phyloP scores from a whole-genome alignment of 2,329 filamentous ascomycete species.

The Trichoderma lentiforme region DNA sequence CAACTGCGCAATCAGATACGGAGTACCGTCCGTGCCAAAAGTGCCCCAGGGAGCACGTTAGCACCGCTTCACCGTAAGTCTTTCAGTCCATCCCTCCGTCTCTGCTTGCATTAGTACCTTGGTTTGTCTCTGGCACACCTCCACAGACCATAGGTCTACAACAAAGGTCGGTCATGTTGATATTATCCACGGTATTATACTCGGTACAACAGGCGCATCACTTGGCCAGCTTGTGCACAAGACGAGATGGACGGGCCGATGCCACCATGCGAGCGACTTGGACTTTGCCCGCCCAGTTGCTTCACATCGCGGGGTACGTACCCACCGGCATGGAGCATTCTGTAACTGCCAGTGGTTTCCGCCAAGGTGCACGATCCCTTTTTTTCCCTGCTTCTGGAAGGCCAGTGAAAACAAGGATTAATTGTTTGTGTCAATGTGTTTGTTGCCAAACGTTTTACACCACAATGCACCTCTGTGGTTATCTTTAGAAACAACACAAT shows the following conservation, averaged over 20 bases:
- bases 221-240: conserved; percentile 1
- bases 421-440: background rate
- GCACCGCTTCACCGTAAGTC: conserved; percentile 12
- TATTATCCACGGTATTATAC: conserved; percentile 5
- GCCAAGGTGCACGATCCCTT: background rate
- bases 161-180: background rate
- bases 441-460: background rate
- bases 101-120: background rate
- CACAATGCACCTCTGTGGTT: background rate
- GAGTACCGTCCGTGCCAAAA: background rate
- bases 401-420: background rate
- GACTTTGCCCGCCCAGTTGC: background rate
- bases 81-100: background rate
- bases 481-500: background rate
- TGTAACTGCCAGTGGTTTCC: conserved; percentile 12
- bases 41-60: background rate
- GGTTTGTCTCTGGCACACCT: background rate
- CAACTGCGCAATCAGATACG: background rate
- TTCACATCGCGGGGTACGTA: conserved; percentile 17
- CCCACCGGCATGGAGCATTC: conserved; percentile 9
- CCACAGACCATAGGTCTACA: background rate
- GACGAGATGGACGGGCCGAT: conserved; percentile 10
- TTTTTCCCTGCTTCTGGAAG: background rate
- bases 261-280: background rate
- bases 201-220: conserved; percentile 9